These are phyloP conservation scores for Claviceps africana DNA, from an alignment of 2,329 filamentous ascomycete genomes.

Conservation along the genomic window DNA sequence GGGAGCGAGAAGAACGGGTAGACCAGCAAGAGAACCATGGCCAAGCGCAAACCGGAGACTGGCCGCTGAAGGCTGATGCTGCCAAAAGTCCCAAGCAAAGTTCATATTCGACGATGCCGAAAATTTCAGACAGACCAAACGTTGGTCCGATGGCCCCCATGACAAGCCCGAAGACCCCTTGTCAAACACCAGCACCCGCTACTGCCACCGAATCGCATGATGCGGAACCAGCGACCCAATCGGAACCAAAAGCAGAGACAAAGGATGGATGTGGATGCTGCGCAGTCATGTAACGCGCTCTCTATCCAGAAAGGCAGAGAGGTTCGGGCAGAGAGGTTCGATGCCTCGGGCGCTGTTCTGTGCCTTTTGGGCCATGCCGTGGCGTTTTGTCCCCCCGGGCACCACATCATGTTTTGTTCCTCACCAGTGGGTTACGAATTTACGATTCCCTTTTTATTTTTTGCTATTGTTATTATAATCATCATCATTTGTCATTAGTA, in stretches of 20 bases:
- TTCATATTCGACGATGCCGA: constrained; percentile 50
- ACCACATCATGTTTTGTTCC: neutral
- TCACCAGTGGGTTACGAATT: constrained; percentile 13
- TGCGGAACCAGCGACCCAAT: constrained; percentile 1
- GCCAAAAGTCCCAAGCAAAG: constrained; percentile 33
- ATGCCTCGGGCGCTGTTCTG: neutral
- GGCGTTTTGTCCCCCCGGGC: neutral
- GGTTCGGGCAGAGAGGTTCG: no score
- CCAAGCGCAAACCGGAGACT: constrained; percentile 29
- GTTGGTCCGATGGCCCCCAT: constrained; percentile 27
- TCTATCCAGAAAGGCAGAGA: no score
- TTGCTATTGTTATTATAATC: neutral
- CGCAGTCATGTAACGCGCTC: constrained; percentile 30
- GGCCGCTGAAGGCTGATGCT: constrained; percentile 40
- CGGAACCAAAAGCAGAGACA: constrained; percentile 17
- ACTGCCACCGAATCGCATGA: constrained; percentile 9
- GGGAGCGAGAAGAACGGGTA: constrained; percentile 20
- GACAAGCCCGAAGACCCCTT: constrained; percentile 16
- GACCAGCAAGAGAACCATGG: constrained; percentile 14
- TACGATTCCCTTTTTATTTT: constrained; percentile 3
- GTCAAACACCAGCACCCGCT: constrained; percentile 8
- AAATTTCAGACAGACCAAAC: constrained; percentile 28
- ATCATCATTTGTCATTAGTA: neutral
- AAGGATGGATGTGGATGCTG: constrained; percentile 36
- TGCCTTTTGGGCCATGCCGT: neutral